These are phyloP conservation scores for Penicillium bovifimosum DNA, from an alignment of 495 filamentous ascomycete species.

Conservation along the genomic window DNA sequence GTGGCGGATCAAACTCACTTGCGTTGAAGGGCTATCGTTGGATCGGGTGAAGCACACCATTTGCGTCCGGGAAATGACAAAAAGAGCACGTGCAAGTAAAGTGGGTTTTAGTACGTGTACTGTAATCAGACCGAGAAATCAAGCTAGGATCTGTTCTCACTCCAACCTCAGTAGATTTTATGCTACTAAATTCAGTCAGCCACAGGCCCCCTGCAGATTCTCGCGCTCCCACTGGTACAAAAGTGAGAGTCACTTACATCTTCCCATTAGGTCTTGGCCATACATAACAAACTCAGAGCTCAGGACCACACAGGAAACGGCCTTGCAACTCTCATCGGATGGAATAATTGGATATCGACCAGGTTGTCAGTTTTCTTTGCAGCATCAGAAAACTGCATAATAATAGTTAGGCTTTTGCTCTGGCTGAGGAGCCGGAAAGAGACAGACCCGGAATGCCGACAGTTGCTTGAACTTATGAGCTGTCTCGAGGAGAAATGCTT, in stretches of 20 bases:
- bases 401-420: conserved; percentile 6
- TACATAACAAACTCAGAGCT: no score
- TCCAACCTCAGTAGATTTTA: not conserved
- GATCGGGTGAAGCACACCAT: conserved; percentile 1
- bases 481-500: conserved; percentile 4
- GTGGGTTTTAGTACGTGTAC: not conserved
- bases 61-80: not conserved
- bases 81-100: not conserved
- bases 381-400: conserved; percentile 3
- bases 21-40: not conserved
- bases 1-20: not conserved
- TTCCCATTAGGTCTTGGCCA: not conserved
- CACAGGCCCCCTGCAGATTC: conserved; percentile 7
- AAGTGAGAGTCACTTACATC: not conserved
- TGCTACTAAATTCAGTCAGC: not conserved
- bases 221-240: not conserved
- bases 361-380: conserved; percentile 3
- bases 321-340: no score
- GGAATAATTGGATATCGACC: not conserved
- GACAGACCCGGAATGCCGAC: not conserved
- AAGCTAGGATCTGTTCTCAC: not conserved
- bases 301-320: no score
- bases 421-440: not conserved
- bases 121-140: conserved; percentile 1
- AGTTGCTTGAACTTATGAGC: conserved; percentile 2